These are phyloP conservation scores for Asterella californica DNA, from an alignment of 225 moss, liverwort and hornwort genomes.

Conservation along the genomic window DNA sequence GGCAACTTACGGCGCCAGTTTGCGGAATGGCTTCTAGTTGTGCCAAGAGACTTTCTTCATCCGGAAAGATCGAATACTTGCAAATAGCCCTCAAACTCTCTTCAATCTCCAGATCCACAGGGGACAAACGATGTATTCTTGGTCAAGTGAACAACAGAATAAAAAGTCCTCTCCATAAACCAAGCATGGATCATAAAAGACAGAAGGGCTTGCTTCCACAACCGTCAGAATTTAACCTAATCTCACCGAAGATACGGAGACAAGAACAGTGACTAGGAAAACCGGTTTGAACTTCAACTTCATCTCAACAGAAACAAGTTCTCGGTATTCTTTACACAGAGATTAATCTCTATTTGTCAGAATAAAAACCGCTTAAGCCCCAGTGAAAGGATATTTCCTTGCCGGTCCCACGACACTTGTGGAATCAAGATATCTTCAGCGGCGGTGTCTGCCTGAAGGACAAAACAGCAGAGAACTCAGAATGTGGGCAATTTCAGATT, in stretches of 20 bases:
- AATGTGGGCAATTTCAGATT: neutral
- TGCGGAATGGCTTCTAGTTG: slow-evolving; percentile 54
- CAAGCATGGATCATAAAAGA: neutral
- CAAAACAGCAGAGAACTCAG: neutral
- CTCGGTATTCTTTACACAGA: too few species aligned
- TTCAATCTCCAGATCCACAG: slow-evolving; percentile 48
- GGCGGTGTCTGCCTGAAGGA: slow-evolving; percentile 39
- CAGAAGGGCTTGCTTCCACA: neutral
- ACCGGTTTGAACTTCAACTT: neutral
- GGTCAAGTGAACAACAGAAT: slow-evolving; percentile 20
- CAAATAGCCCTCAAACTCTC: slow-evolving; percentile 52
- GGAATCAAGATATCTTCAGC: slow-evolving; percentile 58
- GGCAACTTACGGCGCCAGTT: slow-evolving; percentile 49
- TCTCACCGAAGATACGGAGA: neutral
- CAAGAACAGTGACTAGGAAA: neutral
- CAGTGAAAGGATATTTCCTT: slow-evolving; percentile 44
- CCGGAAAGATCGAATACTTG: slow-evolving; percentile 50
- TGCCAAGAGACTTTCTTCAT: slow-evolving; percentile 52
- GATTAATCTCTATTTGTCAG: neutral
- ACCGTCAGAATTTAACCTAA: neutral
- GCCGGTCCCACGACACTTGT: slow-evolving; percentile 49
- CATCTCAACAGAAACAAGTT: neutral
- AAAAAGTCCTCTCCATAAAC: too few species aligned
- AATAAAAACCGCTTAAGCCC: neutral
- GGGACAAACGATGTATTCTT: slow-evolving; percentile 36